Evolutionary conservation across 2,329 filamentous ascomycete genomes (phyloP).

Genomic region (Metarhizium sp.): DNA sequence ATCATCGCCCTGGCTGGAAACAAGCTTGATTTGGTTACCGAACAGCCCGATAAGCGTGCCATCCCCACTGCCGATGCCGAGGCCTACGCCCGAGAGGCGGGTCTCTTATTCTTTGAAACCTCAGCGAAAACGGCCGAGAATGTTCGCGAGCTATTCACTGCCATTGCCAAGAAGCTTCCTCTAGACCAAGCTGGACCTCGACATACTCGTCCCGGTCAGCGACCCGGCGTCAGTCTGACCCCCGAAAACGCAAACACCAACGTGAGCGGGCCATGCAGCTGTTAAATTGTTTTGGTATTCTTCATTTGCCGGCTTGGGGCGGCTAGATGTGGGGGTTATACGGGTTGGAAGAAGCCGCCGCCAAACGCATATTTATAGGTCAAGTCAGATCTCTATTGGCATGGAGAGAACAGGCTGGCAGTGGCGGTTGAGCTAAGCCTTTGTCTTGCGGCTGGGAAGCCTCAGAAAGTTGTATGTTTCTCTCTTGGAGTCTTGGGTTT

Average conservation of each 20-base stretch:
- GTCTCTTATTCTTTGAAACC: conserved; percentile 95
- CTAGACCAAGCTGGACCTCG: conserved; percentile 93
- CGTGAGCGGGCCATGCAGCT: conserved; percentile 45
- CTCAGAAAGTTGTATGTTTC: conserved; percentile 25
- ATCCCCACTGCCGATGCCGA: conserved; percentile 85
- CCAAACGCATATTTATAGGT: conserved; percentile 13
- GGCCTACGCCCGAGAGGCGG: conserved; percentile 88
- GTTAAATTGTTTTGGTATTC: conserved; percentile 25
- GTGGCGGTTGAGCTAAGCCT: conserved; percentile 14
- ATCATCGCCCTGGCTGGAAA: conserved; percentile 97
- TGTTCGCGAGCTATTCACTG: conserved; percentile 89
- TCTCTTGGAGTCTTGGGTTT: conserved; percentile 27
- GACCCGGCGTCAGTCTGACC: conserved; percentile 47
- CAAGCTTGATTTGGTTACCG: conserved; percentile 91
- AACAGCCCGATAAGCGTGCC: conserved; percentile 91
- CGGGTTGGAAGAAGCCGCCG: conserved; percentile 10
- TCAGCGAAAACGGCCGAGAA: conserved; percentile 97
- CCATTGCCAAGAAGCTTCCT: conserved; percentile 94
- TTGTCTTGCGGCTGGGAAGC: conserved; percentile 16
- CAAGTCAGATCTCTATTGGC: conserved; percentile 7
- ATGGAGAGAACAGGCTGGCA: conserved; percentile 15
- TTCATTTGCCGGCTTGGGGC: conserved; percentile 1
- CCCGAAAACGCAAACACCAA: conserved; percentile 51
- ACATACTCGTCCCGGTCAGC: conserved; percentile 61
- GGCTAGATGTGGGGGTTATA: conserved; percentile 6